A percentile compares a stretch with the other conserved stretches of the same genome.
phyloP scores from a whole-genome alignment of 2,329 filamentous ascomycete species.

The Colletotrichum simmondsii region DNA sequence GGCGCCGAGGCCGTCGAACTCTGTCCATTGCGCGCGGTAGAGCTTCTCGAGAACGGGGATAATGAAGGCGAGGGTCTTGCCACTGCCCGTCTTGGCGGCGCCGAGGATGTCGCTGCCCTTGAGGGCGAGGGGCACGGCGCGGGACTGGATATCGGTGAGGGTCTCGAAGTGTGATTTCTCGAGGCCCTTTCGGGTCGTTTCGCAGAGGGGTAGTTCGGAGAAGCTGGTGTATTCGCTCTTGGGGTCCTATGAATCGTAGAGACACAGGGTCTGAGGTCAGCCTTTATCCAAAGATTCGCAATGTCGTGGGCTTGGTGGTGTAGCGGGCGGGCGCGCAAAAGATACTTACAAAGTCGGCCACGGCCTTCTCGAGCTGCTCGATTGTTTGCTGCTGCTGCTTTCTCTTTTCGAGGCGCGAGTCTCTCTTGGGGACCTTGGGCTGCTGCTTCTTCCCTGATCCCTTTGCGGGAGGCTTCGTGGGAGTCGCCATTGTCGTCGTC shows the following conservation, averaged over 20 bases:
- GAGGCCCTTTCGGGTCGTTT: slow-evolving; percentile 81
- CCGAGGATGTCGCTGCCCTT: slow-evolving; percentile 90
- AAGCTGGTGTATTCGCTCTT: slow-evolving; percentile 76
- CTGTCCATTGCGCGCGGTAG: slow-evolving; percentile 88
- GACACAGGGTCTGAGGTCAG: neutral
- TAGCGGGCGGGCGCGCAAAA: slow-evolving; percentile 5
- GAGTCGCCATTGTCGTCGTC: slow-evolving; percentile 28
- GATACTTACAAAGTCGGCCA: slow-evolving; percentile 52
- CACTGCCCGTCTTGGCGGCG: slow-evolving; percentile 94
- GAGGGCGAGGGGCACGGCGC: slow-evolving; percentile 87
- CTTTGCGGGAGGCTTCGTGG: slow-evolving; percentile 39
- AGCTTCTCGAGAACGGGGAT: slow-evolving; percentile 93
- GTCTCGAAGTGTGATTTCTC: slow-evolving; percentile 88
- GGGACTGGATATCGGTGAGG: slow-evolving; percentile 90
- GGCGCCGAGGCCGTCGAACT: slow-evolving; percentile 90
- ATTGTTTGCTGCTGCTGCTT: slow-evolving; percentile 54
- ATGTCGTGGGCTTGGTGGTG: too few species aligned
- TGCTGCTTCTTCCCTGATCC: slow-evolving; percentile 37
- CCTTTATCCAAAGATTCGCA: neutral
- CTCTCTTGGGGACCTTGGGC: slow-evolving; percentile 48
- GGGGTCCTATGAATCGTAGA: slow-evolving; percentile 59
- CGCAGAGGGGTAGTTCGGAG: slow-evolving; percentile 85
- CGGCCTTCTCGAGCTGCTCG: slow-evolving; percentile 49
- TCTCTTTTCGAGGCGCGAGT: slow-evolving; percentile 39
- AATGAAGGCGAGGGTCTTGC: slow-evolving; percentile 94